Evolutionary conservation across 2,329 filamentous ascomycete genomes (phyloP).

Genomic region (Eurotiales sp.): DNA sequence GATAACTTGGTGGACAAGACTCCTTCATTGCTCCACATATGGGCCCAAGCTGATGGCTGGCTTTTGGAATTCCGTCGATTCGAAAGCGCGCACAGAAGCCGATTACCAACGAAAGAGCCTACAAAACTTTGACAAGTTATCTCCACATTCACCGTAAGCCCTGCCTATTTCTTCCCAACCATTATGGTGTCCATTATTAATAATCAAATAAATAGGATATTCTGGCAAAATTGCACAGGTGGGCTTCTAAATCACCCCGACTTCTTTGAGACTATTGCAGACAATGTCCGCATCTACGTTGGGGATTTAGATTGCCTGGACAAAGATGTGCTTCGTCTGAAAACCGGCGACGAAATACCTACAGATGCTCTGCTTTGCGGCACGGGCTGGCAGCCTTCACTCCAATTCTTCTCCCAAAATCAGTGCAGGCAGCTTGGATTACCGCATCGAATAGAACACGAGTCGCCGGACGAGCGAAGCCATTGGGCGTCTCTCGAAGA

Average conservation of each 20-base stretch:
- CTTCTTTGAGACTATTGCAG: conserved; percentile 9
- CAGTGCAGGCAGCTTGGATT: conserved; percentile 10
- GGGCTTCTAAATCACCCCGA: conserved; percentile 12
- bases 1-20: conserved; percentile 9
- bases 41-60: conserved; percentile 1
- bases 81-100: conserved; percentile 8
- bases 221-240: conserved; percentile 12
- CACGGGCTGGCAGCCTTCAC: conserved; percentile 7
- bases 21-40: conserved; percentile 5
- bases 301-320: conserved; percentile 6
- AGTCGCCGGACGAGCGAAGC: neutral
- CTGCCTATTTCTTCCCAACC: neutral
- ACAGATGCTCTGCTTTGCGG: conserved; percentile 12
- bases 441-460: conserved; percentile 5
- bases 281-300: conserved; percentile 10
- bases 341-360: conserved; percentile 5
- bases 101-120: conserved; percentile 7
- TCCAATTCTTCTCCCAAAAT: conserved; percentile 10
- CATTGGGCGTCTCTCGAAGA: conserved; percentile 6
- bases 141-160: conserved; percentile 11
- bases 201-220: conserved; percentile 8
- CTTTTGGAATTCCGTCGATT: conserved; percentile 6
- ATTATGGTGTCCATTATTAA: neutral
- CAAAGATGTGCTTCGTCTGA: conserved; percentile 3
- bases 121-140: conserved; percentile 12